Conservation (phyloP, 1,284 basidiomycete genomes). For the Irpex rosettiformis region DNA sequence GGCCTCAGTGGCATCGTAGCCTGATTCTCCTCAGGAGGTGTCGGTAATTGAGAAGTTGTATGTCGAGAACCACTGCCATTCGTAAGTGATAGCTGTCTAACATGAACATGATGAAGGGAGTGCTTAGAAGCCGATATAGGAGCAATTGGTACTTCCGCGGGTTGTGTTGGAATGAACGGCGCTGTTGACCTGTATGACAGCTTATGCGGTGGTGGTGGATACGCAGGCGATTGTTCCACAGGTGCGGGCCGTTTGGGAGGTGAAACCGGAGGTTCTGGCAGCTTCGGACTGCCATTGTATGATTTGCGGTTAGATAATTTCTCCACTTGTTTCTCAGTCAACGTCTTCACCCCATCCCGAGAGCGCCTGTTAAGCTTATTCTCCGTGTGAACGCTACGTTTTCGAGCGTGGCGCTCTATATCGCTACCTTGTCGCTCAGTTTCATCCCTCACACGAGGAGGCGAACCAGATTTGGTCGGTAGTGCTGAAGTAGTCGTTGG, state of each 20-base stretch:
- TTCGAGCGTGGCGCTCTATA: background rate
- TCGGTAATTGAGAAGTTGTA: slow-evolving; percentile 18
- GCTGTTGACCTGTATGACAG: slow-evolving; percentile 4
- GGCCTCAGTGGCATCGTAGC: slow-evolving; percentile 34
- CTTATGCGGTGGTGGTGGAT: slow-evolving; percentile 1
- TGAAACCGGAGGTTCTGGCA: background rate
- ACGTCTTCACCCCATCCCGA: slow-evolving; percentile 22
- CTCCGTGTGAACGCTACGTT: background rate
- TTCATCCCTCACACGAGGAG: background rate
- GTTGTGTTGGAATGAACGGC: background rate
- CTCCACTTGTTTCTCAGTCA: slow-evolving; percentile 30
- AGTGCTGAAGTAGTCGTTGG: background rate
- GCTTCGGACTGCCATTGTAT: background rate
- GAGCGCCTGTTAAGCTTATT: slow-evolving; percentile 17
- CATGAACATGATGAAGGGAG: background rate
- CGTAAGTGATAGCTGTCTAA: background rate
- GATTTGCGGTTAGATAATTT: slow-evolving; percentile 18
- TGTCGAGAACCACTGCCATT: background rate
- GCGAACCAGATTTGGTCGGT: background rate
- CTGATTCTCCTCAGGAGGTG: slow-evolving; percentile 37
- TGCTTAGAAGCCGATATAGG: background rate
- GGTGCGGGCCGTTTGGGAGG: background rate
- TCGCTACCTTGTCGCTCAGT: background rate
- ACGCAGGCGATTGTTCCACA: background rate
- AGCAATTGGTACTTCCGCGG: background rate